These are phyloP conservation scores for Cercospora nicotianae DNA, from an alignment of 2,329 filamentous ascomycete genomes.

Conservation along the genomic window DNA sequence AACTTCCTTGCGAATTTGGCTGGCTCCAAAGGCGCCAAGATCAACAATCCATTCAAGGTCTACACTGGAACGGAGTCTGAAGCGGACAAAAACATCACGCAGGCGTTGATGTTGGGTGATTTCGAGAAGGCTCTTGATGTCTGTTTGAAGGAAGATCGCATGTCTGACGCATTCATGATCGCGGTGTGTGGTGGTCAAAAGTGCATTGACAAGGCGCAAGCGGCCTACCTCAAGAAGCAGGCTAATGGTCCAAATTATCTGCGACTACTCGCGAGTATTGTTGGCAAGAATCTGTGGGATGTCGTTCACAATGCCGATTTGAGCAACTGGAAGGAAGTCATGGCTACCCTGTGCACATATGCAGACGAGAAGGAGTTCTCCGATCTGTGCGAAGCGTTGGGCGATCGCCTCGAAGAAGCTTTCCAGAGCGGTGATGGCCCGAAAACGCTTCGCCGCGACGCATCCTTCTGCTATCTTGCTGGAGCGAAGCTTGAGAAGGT, in stretches of 20 bases:
- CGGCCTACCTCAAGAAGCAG: slow-evolving; percentile 81
- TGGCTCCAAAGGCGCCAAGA: slow-evolving; percentile 87
- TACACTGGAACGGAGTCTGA: slow-evolving; percentile 80
- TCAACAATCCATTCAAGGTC: slow-evolving; percentile 90
- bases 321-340: slow-evolving; percentile 92
- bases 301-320: slow-evolving; percentile 95
- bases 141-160: slow-evolving; percentile 81
- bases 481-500: slow-evolving; percentile 98
- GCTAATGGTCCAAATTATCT: slow-evolving; percentile 87
- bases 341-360: slow-evolving; percentile 94
- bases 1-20: slow-evolving; percentile 84
- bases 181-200: slow-evolving; percentile 94
- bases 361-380: slow-evolving; percentile 88
- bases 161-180: slow-evolving; percentile 97
- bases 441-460: slow-evolving; percentile 69
- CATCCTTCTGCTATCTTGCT: slow-evolving; percentile 93
- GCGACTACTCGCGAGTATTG: slow-evolving; percentile 84
- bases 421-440: slow-evolving; percentile 53
- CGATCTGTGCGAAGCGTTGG: slow-evolving; percentile 90
- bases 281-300: slow-evolving; percentile 97
- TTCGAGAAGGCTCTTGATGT: slow-evolving; percentile 89
- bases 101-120: slow-evolving; percentile 81
- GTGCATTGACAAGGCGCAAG: slow-evolving; percentile 89
- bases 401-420: slow-evolving; percentile 81
- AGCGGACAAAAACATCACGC: slow-evolving; percentile 83